Conservation (phyloP, 306 rosid species). For the Castanea mollissima region DNA sequence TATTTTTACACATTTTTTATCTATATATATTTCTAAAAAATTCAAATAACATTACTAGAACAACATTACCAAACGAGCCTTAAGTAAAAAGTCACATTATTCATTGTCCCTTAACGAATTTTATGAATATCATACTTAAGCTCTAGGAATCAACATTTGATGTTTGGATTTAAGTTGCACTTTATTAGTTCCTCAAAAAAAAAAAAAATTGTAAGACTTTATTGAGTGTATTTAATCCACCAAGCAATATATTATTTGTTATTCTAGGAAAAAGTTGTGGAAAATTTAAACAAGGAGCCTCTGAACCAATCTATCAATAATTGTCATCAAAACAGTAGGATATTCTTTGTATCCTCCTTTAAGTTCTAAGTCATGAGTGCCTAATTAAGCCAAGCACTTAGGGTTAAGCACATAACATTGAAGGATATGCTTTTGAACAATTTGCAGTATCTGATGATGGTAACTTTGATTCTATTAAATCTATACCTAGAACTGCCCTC, state of each 20-base stretch:
- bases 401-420: background rate
- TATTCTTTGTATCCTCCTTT: background rate
- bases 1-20: too few species aligned
- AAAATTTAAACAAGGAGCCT: background rate
- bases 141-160: too few species aligned
- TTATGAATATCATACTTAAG: too few species aligned
- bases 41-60: too few species aligned
- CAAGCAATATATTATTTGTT: background rate
- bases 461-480: background rate
- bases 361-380: background rate
- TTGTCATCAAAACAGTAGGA: background rate
- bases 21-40: too few species aligned
- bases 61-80: too few species aligned
- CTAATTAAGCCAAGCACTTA: background rate
- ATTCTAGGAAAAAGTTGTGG: background rate
- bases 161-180: too few species aligned
- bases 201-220: too few species aligned
- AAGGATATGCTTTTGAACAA: background rate
- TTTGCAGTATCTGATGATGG: background rate
- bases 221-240: too few species aligned
- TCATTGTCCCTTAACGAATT: too few species aligned
- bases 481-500: background rate
- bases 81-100: too few species aligned
- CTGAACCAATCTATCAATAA: background rate
- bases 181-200: too few species aligned